Conservation (phyloP, 768 basidiomycete species). For the Naganishia vishniacii region DNA sequence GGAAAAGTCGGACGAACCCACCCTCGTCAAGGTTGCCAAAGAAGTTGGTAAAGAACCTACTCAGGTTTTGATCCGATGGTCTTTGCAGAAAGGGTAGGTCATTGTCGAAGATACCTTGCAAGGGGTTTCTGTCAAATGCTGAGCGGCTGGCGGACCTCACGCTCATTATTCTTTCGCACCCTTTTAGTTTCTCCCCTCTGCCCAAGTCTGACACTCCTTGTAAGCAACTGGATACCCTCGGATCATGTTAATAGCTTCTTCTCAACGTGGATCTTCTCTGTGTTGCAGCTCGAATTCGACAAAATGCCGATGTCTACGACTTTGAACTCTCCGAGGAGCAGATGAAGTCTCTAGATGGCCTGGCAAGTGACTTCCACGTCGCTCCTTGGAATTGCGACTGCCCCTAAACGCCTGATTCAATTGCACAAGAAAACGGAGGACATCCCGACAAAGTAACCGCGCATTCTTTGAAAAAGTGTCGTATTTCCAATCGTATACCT, state of each 20-base stretch:
- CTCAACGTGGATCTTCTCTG: not conserved
- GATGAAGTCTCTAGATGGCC: conserved; percentile 59
- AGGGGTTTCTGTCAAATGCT: not conserved
- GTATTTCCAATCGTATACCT: too few relatives aligned
- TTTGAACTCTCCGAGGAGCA: conserved; percentile 67
- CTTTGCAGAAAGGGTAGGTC: conserved; percentile 51
- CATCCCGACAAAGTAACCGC: too few relatives aligned
- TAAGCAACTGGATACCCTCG: conserved; percentile 56
- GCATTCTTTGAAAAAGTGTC: too few relatives aligned
- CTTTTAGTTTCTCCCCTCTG: conserved; percentile 66
- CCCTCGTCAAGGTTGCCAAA: conserved; percentile 35
- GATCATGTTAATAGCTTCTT: too few relatives aligned
- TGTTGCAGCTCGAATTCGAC: conserved; percentile 32
- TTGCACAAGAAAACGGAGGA: too few relatives aligned
- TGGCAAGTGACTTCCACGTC: conserved; percentile 53
- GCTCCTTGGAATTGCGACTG: conserved; percentile 18
- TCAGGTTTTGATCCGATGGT: conserved; percentile 53
- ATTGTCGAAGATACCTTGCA: not conserved
- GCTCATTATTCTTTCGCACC: not conserved
- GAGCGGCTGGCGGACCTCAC: not conserved
- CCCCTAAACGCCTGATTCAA: too few relatives aligned
- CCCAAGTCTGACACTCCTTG: conserved; percentile 62
- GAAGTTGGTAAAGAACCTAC: conserved; percentile 48
- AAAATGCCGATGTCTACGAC: conserved; percentile 67
- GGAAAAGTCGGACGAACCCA: conserved; percentile 37